Base-by-base conservation (phyloP, 202 grass and related monocot species). In the Brachypodium distachyon region DNA sequence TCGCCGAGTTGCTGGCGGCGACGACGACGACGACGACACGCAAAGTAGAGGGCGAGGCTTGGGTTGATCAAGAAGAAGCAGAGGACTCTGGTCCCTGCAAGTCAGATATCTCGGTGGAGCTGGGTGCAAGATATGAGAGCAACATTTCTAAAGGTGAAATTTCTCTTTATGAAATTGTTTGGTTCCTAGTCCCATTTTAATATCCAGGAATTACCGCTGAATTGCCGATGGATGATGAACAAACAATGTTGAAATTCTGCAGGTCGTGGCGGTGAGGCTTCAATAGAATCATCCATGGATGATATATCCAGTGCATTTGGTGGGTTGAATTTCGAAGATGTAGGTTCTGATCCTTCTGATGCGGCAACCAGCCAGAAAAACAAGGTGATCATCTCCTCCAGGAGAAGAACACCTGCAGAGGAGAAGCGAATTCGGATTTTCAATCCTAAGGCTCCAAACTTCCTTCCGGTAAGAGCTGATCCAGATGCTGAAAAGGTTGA, bases 401-500 rank as follows among this genome's bases (percentile, higher is more conserved):
- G 83, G 55, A 88, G 73, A 60, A 62, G 61, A 22, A 58, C 33
- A 25, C 41, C 64, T 9, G 43, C 73, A 6, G 66, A 88, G 50
- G 69, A 18, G 4, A 55, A 92, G 46, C 53, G 77, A 56, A 55
- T 79, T 40, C 88, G 73, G 40, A 61, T 65, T 49, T 92, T 92
- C 77, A 92, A 92, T 29, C 95, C 85, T 49, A 85, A 58, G 70
- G 84, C 82, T 6, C 89, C 87, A 1, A 86, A 83, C 14, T 89
- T 95, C 56, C 87, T 98, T 77, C 82, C 77, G 5, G 9, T 78
- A 12, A 60, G 81, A 47, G 75, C 89, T 17, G 85, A 90, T 55
- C 80, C 77, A 1, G 80, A 84, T 68, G 73, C 63, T 72, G 91
- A 98, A 19, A 90, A 86, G 74, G 85, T 95, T 56, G 82, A 92